Percentiles rank a stretch among this genome's conserved stretches.
phyloP scores from a whole-genome alignment of 768 basidiomycete genomes.

The Clathrus columnatus region DNA sequence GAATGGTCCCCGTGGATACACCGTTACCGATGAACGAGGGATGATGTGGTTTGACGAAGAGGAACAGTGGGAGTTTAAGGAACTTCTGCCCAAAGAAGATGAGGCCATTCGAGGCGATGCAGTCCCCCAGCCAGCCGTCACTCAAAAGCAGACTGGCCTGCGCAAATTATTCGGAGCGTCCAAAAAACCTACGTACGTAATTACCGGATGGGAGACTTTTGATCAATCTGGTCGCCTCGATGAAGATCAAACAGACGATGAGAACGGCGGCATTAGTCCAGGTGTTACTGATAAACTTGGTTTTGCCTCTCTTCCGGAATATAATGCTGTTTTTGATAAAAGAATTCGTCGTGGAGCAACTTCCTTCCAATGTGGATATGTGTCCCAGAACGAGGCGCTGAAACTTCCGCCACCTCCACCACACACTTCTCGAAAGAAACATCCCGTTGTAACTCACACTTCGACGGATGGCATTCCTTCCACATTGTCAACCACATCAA shows the following conservation, averaged over 20 bases:
- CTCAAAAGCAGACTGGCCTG: background rate
- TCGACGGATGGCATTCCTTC: background rate
- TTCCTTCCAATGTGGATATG: background rate
- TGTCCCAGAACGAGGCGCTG: background rate
- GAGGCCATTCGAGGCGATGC: background rate
- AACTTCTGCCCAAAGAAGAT: background rate
- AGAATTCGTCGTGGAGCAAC: background rate
- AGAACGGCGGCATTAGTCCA: background rate
- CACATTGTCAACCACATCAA: background rate
- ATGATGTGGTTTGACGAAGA: constrained; percentile 12
- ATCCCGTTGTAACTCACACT: background rate
- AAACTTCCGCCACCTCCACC: background rate
- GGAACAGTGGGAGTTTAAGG: constrained; percentile 10
- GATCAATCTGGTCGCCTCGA: background rate
- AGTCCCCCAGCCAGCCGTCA: too few species aligned
- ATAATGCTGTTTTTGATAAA: background rate
- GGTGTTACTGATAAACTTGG: background rate
- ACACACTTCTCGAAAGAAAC: background rate
- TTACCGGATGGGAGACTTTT: background rate
- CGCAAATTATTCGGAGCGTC: background rate
- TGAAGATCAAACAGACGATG: background rate
- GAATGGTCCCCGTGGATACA: constrained; percentile 1
- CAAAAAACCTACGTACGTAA: background rate
- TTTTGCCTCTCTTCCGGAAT: background rate
- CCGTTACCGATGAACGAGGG: constrained; percentile 6